Evolutionary conservation across 768 basidiomycete species (phyloP), one percentile per base, ranked within the genome.

Genomic region (Boletus barrowsii): DNA sequence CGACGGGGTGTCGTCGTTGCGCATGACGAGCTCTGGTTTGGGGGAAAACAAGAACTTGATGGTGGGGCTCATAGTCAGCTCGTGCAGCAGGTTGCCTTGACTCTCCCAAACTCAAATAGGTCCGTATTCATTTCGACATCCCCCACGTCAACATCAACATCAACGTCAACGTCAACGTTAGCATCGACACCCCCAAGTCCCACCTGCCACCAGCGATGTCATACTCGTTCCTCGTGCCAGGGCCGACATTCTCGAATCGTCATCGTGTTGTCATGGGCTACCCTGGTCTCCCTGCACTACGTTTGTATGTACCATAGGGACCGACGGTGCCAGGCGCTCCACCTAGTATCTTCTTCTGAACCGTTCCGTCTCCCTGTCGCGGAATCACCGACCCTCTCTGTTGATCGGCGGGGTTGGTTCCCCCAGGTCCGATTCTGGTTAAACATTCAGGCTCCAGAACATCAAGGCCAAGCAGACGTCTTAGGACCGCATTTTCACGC

Each of bases 401-500:
- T 24, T 49, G 57, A 13, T 71, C 69, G 2, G 13, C 47, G 0
- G 45, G 10, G 35, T 54, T 41, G 41, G 42, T 24, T 4, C 42
- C 55, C 24, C 32, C 53, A 48, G 37, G 29, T 20, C 47, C 58
- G 4, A 17, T 11, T 14, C 47, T 36, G n/a, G 14, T 24, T 4
- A 46, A 15, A 55, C 47, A 48, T 18, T 61, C 66, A 10, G 59
- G 47, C 40, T 67, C 69, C 22, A 50, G 59, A 8, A 74, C 61
- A 0, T 72, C 73, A 17, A 85, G 69, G 1, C 82, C 84, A 56
- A 92, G 68, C 76, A 98, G 74, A 53, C 83, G 77, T 62, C 87
- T 79, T 57, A 99, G 72, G 59, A 89, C 80, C 49, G 82, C 80
- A 66, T 99, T 98, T 76, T 99, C 96, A 60, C 79, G 82, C 72